Conservation (phyloP, 2,329 filamentous ascomycete genomes). For the Trichophyton verrucosum region DNA sequence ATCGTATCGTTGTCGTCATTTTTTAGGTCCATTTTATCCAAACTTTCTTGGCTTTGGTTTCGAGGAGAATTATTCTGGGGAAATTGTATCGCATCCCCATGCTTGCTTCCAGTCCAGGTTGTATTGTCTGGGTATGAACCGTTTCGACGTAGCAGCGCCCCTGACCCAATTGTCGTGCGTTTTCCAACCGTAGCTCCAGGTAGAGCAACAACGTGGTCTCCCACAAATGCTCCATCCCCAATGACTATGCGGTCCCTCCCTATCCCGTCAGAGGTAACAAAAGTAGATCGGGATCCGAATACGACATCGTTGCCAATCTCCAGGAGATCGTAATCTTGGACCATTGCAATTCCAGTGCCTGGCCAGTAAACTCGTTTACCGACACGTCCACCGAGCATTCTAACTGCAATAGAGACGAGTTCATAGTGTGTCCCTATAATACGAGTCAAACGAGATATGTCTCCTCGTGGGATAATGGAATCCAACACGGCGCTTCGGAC, state of each 20-base stretch:
- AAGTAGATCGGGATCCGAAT: constrained; percentile 1
- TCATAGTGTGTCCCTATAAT: constrained; percentile 4
- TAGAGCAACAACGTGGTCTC: neutral
- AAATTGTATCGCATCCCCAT: neutral
- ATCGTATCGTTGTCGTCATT: neutral
- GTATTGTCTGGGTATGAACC: neutral
- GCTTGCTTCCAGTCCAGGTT: constrained; percentile 1
- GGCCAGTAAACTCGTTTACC: constrained; percentile 5
- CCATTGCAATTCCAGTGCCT: neutral
- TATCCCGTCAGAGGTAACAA: constrained; percentile 1
- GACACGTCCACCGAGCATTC: constrained; percentile 1
- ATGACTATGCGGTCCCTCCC: neutral
- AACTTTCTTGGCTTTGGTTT: neutral
- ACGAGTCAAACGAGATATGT: neutral
- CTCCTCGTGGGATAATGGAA: neutral
- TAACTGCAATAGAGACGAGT: neutral
- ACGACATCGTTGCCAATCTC: constrained; percentile 3
- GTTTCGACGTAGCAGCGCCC: neutral
- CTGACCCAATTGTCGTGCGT: neutral
- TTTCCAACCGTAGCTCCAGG: neutral
- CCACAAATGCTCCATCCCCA: constrained; percentile 2
- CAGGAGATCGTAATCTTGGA: constrained; percentile 1
- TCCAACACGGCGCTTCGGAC: neutral
- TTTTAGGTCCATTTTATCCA: neutral
- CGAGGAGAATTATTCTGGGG: neutral